Base-by-base conservation (phyloP, 257 asterid species). In the Nicotiana knightiana region DNA sequence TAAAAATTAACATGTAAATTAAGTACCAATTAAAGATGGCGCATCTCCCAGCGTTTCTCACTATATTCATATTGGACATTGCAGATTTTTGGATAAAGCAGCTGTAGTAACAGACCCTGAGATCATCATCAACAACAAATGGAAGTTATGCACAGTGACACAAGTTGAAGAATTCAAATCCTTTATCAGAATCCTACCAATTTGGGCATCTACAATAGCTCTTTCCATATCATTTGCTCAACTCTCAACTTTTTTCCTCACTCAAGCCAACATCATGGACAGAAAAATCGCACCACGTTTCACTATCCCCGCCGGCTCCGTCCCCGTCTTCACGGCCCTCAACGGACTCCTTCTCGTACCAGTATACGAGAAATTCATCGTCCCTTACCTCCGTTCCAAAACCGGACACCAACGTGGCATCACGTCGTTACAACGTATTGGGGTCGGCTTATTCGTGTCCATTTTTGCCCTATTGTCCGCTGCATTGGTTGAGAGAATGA, bases 101-200 rank as follows among this genome's bases (percentile, higher is more conserved):
- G 97, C 97, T 2, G 86, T 86, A 0, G 73, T 86, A 43, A 86
- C 87, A 0, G 90, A 87, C 53, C 55, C 81, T 0, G 91, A 89
- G 5, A 73, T 80, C 82, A 75, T 84, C 37, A 82, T 26, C 17
- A 82, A 77, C 1, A 89, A 84, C 80, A 86, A 90, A 1, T 93
- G 97, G 97, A 85, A 61, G 59, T 82, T 90, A 62, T 93, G 97
- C 88, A 90, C 91, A 0, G 88, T 93, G 9, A 93, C 97, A 4
- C 94, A 93, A 88, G 96, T 90, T 0, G 97, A 91, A 87, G 97
- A 93, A 65, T 86, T 91, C 83, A 93, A 93, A 85, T 90, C 87
- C 46, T 90, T 93, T 67, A 77, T 93, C 3, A 77, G 96, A 87
- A 77, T 90, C 54, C 88, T 91, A 2, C 94, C 97, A 3, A 54